phyloP scores from a whole-genome alignment of 352 stramenopile genomes.

The Phytophthora constricta region DNA sequence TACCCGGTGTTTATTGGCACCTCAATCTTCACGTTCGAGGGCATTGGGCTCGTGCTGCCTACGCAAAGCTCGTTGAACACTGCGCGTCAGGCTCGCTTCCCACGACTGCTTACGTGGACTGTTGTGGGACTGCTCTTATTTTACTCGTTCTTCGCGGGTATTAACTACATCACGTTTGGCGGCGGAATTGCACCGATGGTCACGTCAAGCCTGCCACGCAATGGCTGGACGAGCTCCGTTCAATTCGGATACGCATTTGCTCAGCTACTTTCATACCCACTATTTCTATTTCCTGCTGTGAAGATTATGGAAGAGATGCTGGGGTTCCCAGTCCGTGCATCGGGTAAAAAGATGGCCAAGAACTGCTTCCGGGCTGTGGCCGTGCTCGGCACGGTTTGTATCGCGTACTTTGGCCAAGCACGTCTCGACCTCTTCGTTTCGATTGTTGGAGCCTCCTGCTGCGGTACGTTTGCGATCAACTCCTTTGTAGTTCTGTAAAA shows the following conservation, averaged over 20 bases:
- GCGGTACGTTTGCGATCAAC: slow-evolving; percentile 49
- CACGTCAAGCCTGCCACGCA: slow-evolving; percentile 74
- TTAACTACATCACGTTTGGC: slow-evolving; percentile 86
- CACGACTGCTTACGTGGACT: slow-evolving; percentile 58
- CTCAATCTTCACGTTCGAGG: slow-evolving; percentile 84
- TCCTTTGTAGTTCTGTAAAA: neutral
- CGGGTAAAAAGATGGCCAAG: slow-evolving; percentile 74
- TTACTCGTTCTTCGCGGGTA: slow-evolving; percentile 82
- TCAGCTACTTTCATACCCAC: slow-evolving; percentile 78
- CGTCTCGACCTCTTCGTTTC: slow-evolving; percentile 85
- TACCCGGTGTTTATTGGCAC: slow-evolving; percentile 85
- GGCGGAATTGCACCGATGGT: slow-evolving; percentile 68
- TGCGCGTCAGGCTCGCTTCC: slow-evolving; percentile 70
- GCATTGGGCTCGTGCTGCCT: slow-evolving; percentile 80
- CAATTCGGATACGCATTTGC: slow-evolving; percentile 82
- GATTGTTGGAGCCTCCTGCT: slow-evolving; percentile 84
- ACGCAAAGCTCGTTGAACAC: slow-evolving; percentile 74
- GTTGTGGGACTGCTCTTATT: slow-evolving; percentile 79
- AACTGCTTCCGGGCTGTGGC: slow-evolving; percentile 73
- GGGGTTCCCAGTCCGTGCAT: slow-evolving; percentile 69
- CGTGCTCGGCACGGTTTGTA: slow-evolving; percentile 67
- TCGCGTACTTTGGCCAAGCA: slow-evolving; percentile 80
- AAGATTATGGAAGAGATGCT: slow-evolving; percentile 89
- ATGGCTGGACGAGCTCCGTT: slow-evolving; percentile 76
- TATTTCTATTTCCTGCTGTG: slow-evolving; percentile 82